Conservation (phyloP, 2,329 filamentous ascomycete species). For the Botryotinia calthae region DNA sequence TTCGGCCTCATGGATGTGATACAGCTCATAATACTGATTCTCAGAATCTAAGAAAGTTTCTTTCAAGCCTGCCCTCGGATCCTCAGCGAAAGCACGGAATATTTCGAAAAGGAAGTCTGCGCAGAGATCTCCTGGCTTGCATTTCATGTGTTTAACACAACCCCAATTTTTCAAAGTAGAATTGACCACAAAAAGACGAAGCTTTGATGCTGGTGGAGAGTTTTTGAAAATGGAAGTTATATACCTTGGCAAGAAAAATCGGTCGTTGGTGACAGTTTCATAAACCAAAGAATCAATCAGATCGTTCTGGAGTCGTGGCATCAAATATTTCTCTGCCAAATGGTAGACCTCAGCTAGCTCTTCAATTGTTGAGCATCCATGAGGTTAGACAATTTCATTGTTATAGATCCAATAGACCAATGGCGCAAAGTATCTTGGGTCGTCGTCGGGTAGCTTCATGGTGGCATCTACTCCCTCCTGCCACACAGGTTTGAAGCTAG, state of each 20-base stretch:
- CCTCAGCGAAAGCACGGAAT: background rate
- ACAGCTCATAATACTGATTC: background rate
- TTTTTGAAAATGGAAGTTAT: background rate
- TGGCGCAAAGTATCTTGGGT: background rate
- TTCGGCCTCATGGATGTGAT: background rate
- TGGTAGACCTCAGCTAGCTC: background rate
- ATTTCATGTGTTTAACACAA: accelerated
- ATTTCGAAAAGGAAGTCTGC: background rate
- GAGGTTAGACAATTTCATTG: background rate
- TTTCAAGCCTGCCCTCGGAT: background rate
- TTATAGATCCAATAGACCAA: slow-evolving; percentile 14
- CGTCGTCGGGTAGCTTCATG: slow-evolving; percentile 15
- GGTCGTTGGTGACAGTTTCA: background rate
- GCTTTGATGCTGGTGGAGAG: background rate
- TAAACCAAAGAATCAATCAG: background rate
- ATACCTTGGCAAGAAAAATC: accelerated
- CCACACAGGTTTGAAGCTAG: slow-evolving; percentile 22
- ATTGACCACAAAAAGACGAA: background rate
- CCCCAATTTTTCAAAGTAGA: background rate
- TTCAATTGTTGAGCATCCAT: too few relatives aligned
- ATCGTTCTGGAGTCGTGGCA: slow-evolving; percentile 12
- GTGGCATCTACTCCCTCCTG: background rate
- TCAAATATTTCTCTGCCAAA: background rate
- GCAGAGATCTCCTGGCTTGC: background rate
- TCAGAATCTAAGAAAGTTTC: background rate